Base-by-base conservation (phyloP, 495 filamentous ascomycete species). In the Penicillium cataractarum region DNA sequence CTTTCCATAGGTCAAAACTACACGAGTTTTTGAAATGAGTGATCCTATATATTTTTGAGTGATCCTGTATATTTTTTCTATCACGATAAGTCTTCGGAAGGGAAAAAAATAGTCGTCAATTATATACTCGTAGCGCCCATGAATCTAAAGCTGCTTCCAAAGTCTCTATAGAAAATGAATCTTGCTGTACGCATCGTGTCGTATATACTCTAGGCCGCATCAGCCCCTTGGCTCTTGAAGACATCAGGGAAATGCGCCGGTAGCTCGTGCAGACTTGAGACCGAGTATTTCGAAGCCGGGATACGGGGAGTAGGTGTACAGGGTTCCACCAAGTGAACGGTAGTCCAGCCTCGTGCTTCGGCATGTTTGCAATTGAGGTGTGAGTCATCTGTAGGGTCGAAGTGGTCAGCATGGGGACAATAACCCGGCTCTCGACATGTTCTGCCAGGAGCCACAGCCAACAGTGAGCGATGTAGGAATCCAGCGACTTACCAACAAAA, bases 271-370 rank as follows among this genome's bases (percentile, higher is more conserved):
- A 97, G 78, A 60, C 84, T 82, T 31, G 81, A 78, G 62, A 97
- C 87, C 67, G 89, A 84, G 69, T 89, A 86, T 62, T 89, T 83
- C 40, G 86, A 86, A 9, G 87, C 89, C 49, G 76, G 84, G 5
- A 76, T 78, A 29, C 69, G 70, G 0, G 92, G 92, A 17, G 79
- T 66, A 26, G 82, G 78, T 40, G 89, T 74, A 1, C 78, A 83
- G 10, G 89, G 83, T 67, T 97, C 93, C 0, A 97, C 84, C n/a
- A 96, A 79, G 72, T 97, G 92, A 31, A 81, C 89, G 0, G 87
- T 80, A 2, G 81, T 88, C 93, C 93, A 97, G 13, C 93, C 93
- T 33, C 93, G 79, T 31, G 83, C 83, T 53, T 89, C 82, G 0
- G 90, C 89, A 64, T 85, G 83, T 53, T 79, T 83, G 69, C 87